These are phyloP conservation scores for Leishmania major DNA, from an alignment of 208 protist genomes.

Conservation along the genomic window DNA sequence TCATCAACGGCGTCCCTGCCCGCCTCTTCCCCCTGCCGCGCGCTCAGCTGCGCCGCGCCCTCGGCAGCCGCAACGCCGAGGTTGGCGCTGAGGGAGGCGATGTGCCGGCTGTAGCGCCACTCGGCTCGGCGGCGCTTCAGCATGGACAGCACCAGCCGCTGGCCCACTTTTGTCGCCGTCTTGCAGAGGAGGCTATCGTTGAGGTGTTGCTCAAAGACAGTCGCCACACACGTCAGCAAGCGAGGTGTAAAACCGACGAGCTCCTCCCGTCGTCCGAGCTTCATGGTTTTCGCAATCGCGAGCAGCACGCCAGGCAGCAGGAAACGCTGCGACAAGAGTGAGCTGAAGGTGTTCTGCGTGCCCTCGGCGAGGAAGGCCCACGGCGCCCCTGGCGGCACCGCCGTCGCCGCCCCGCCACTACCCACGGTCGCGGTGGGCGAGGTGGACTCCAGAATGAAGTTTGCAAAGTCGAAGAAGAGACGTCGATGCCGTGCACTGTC, in stretches of 20 bases:
- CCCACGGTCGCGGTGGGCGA: background rate
- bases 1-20: conserved; percentile 31
- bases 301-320: conserved; percentile 83
- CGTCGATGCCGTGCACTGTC: conserved; percentile 73
- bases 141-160: conserved; percentile 90
- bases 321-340: conserved; percentile 27
- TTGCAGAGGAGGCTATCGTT: conserved; percentile 84
- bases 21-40: background rate
- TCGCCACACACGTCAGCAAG: conserved; percentile 50
- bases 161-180: conserved; percentile 87
- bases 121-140: conserved; percentile 78
- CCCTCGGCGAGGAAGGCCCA: conserved; percentile 27
- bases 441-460: conserved; percentile 32
- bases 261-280: conserved; percentile 90
- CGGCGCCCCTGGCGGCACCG: conserved; percentile 9
- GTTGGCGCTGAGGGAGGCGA: conserved; percentile 72
- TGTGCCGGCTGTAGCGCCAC: conserved; percentile 92
- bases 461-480: conserved; percentile 68
- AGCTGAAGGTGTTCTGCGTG: conserved; percentile 28
- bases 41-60: background rate
- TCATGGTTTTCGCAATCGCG: conserved; percentile 91
- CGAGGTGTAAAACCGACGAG: conserved; percentile 62
- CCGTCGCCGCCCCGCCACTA: background rate
- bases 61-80: conserved; percentile 34
- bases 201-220: conserved; percentile 29